phyloP scores from a whole-genome alignment of 345 rosid species.

The Populus deltoides region DNA sequence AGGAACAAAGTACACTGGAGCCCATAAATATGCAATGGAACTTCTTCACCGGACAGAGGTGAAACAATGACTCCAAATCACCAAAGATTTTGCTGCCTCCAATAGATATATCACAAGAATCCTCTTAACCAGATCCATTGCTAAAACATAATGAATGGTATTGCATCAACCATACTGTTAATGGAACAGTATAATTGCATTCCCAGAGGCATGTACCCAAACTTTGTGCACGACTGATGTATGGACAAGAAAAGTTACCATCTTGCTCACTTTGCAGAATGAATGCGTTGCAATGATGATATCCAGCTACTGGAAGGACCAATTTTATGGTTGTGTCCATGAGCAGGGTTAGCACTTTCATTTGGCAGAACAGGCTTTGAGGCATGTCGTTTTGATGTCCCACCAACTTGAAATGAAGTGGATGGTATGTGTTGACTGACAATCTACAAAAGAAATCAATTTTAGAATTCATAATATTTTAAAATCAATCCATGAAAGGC shows the following conservation, averaged over 20 bases:
- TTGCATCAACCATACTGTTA: constrained; percentile 25
- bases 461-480: not conserved
- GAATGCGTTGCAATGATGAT: constrained; percentile 66
- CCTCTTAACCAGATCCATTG: constrained; percentile 34
- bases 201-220: constrained; percentile 22
- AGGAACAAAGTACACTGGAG: constrained; percentile 25
- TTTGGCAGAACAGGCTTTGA: constrained; percentile 45
- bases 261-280: constrained; percentile 58
- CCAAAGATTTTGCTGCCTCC: constrained; percentile 33
- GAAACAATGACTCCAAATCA: constrained; percentile 27
- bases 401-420: constrained; percentile 54
- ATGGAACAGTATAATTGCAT: constrained; percentile 25
- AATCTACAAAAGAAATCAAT: constrained; percentile 32
- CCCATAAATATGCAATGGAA: constrained; percentile 6
- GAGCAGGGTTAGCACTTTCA: constrained; percentile 56
- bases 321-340: constrained; percentile 47
- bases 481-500: too few relatives aligned
- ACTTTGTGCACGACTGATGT: constrained; percentile 8
- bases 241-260: constrained; percentile 32
- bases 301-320: constrained; percentile 72
- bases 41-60: constrained; percentile 29
- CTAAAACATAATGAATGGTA: constrained; percentile 28
- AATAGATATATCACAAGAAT: constrained; percentile 27
- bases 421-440: constrained; percentile 51
- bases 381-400: constrained; percentile 57